Conservation (phyloP, 768 basidiomycete species). For the Auricularia sp. region DNA sequence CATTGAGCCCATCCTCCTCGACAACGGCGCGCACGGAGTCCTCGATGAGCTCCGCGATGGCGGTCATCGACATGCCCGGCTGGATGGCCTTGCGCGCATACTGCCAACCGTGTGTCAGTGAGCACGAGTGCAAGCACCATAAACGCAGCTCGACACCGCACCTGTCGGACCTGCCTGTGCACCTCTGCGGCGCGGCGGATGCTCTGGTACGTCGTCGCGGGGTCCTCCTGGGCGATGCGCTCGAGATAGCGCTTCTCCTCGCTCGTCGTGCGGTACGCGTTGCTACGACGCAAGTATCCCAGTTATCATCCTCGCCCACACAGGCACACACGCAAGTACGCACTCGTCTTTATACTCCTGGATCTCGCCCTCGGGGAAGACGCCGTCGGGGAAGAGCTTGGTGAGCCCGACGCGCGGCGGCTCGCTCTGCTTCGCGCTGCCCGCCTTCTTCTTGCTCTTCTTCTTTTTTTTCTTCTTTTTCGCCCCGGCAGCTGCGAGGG, state of each 20-base stretch:
- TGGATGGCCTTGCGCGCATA: constrained; percentile 75
- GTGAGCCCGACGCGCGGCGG: constrained; percentile 85
- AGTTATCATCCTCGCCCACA: neutral
- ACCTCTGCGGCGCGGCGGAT: constrained; percentile 94
- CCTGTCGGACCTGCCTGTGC: constrained; percentile 78
- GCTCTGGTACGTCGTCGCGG: constrained; percentile 74
- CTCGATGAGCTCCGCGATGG: constrained; percentile 90
- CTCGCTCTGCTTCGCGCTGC: constrained; percentile 58
- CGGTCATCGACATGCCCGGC: constrained; percentile 89
- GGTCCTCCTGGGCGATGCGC: constrained; percentile 65
- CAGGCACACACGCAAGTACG: constrained; percentile 23
- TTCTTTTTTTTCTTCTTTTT: constrained; percentile 95
- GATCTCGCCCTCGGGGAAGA: constrained; percentile 86
- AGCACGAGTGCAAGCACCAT: neutral
- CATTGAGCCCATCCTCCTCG: constrained; percentile 77
- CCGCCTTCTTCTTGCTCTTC: constrained; percentile 71
- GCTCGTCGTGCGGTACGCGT: constrained; percentile 77
- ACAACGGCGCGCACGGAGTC: constrained; percentile 84
- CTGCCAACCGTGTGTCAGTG: neutral
- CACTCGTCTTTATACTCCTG: constrained; percentile 89
- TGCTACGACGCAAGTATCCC: constrained; percentile 38
- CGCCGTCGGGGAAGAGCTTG: constrained; percentile 78
- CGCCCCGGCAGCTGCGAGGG: constrained; percentile 12
- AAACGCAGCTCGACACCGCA: neutral
- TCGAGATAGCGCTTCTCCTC: constrained; percentile 87